Evolutionary conservation across 345 rosid genomes (phyloP).

Genomic region (Tarenaya hassleriana): DNA sequence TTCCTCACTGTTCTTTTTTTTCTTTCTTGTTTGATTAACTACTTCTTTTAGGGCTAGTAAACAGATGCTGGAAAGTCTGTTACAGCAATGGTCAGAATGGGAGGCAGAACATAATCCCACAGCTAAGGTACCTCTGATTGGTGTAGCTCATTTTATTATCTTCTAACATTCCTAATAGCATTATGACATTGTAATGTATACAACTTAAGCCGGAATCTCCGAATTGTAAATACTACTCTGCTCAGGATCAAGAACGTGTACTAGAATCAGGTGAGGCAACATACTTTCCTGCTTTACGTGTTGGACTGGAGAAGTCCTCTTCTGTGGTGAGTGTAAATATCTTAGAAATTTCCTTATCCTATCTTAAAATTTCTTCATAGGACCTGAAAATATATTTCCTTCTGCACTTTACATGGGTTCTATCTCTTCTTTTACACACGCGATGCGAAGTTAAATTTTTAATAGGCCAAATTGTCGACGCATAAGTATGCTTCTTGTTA

Average conservation of each 20-base stretch:
- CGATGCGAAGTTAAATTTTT: too few relatives aligned
- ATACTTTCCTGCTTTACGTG: slow-evolving; percentile 68
- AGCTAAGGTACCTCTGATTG: slow-evolving; percentile 45
- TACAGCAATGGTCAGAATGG: slow-evolving; percentile 96
- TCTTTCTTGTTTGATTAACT: too few relatives aligned
- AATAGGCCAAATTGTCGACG: too few relatives aligned
- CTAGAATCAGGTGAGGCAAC: slow-evolving; percentile 84
- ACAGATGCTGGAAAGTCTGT: slow-evolving; percentile 68
- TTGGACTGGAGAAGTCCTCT: slow-evolving; percentile 58
- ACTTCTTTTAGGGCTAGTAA: slow-evolving; percentile 75
- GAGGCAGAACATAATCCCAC: slow-evolving; percentile 53
- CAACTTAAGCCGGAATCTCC: slow-evolving; percentile 12
- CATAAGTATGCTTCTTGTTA: too few relatives aligned
- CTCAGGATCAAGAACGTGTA: slow-evolving; percentile 55
- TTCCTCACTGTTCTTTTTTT: not conserved
- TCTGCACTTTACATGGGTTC: too few relatives aligned
- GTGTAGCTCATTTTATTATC: slow-evolving; percentile 15
- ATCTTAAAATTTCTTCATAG: too few relatives aligned
- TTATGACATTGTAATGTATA: too few relatives aligned
- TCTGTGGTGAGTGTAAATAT: slow-evolving; percentile 76
- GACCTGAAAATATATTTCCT: too few relatives aligned
- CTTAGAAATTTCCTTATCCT: not conserved
- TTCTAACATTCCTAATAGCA: too few relatives aligned
- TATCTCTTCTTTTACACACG: too few relatives aligned
- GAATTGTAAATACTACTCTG: slow-evolving; percentile 18